A percentile compares a stretch with the other conserved stretches of the same genome.
phyloP scores from a whole-genome alignment of 2,329 filamentous ascomycete genomes.

The Podosphaera fusca region DNA sequence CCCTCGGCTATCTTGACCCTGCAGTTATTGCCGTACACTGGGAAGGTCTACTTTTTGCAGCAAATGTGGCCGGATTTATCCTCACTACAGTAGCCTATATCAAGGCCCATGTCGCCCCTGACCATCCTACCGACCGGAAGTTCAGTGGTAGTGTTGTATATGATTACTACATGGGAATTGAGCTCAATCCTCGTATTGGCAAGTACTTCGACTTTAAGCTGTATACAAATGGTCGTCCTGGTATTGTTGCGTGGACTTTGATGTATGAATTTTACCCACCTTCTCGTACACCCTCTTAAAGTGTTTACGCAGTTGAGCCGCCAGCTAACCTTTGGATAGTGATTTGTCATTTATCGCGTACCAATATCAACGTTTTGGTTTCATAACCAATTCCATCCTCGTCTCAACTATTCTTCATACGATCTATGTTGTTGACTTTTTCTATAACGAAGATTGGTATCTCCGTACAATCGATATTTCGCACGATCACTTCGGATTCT shows the following conservation, averaged over 20 bases:
- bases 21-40: constrained; percentile 22
- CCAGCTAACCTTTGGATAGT: constrained; percentile 7
- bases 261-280: constrained; percentile 16
- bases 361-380: constrained; percentile 21
- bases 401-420: constrained; percentile 22
- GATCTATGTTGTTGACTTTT: constrained; percentile 25
- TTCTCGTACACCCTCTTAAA: neutral
- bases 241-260: constrained; percentile 24
- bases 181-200: constrained; percentile 23
- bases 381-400: constrained; percentile 21
- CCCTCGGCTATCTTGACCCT: constrained; percentile 17
- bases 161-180: constrained; percentile 24
- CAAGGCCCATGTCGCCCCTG: constrained; percentile 20
- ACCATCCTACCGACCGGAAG: constrained; percentile 20
- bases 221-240: constrained; percentile 24
- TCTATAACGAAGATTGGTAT: constrained; percentile 26
- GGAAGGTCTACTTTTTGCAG: constrained; percentile 18
- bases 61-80: constrained; percentile 19
- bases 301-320: neutral
- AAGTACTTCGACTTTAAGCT: constrained; percentile 23
- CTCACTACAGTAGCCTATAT: constrained; percentile 16
- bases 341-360: constrained; percentile 19
- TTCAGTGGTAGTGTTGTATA: constrained; percentile 22
- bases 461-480: constrained; percentile 21
- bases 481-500: constrained; percentile 22